A percentile compares a stretch with the other conserved stretches of the same genome.
Conservation (phyloP, 106 monocot species). For the Platanthera zijinensis region DNA sequence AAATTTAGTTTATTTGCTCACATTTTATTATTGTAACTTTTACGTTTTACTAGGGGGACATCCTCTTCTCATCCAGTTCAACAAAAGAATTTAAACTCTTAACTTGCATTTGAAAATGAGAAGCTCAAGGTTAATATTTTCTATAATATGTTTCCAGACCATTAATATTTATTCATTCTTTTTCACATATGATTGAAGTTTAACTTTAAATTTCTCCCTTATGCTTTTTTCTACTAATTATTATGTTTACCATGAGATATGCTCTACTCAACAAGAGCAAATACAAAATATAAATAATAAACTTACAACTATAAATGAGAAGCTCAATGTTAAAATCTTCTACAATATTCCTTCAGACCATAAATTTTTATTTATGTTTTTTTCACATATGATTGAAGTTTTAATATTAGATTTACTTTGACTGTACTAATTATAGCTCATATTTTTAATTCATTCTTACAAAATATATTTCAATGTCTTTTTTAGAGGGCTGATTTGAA, state of each 20-base stretch:
- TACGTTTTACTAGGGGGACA: too few relatives aligned
- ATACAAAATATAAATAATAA: slow-evolving; percentile 44
- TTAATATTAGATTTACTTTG: not conserved
- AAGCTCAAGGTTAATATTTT: too few relatives aligned
- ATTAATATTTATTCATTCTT: too few relatives aligned
- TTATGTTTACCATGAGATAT: slow-evolving; percentile 43
- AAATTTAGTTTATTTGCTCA: not conserved
- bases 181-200: too few relatives aligned
- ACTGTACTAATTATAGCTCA: not conserved
- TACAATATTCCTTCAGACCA: not conserved
- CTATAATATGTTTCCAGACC: too few relatives aligned
- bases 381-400: not conserved
- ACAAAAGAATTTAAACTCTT: too few relatives aligned
- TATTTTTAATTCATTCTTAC: not conserved
- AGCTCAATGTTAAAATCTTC: slow-evolving; percentile 45
- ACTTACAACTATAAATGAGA: slow-evolving; percentile 48
- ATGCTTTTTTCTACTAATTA: too few relatives aligned
- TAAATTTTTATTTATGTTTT: not conserved
- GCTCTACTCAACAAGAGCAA: slow-evolving; percentile 44
- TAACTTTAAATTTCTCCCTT: too few relatives aligned
- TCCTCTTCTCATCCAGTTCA: too few relatives aligned
- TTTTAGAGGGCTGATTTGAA: slow-evolving; percentile 58
- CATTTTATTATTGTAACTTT: not conserved
- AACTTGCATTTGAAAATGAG: too few relatives aligned
- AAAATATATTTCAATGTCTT: not conserved